phyloP scores from a whole-genome alignment of 345 rosid genomes.

The Chamaenerion angustifolium region DNA sequence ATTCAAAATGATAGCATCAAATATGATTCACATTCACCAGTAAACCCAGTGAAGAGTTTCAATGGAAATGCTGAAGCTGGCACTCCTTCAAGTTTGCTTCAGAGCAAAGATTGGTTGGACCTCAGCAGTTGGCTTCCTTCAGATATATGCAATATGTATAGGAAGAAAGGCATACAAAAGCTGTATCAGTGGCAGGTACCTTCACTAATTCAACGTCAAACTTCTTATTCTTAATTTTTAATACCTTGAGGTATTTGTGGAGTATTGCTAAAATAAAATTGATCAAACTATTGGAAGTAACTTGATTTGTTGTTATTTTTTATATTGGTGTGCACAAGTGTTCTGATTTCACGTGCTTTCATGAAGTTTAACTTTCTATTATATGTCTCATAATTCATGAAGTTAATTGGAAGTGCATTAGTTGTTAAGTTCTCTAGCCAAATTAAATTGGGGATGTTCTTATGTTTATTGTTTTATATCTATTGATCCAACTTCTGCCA shows the following conservation, averaged over 20 bases:
- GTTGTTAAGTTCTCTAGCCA: too few species aligned
- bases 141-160: conserved; percentile 59
- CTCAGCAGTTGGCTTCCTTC: conserved; percentile 77
- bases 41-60: conserved; percentile 19
- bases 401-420: too few species aligned
- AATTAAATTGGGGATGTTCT: too few species aligned
- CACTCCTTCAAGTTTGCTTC: conserved; percentile 60
- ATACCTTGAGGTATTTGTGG: neutral
- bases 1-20: conserved; percentile 17
- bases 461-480: too few species aligned
- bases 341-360: too few species aligned
- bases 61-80: conserved; percentile 30
- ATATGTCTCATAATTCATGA: too few species aligned
- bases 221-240: neutral
- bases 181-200: conserved; percentile 93
- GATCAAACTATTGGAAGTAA: neutral
- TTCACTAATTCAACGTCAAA: neutral
- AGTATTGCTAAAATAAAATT: neutral
- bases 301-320: too few species aligned
- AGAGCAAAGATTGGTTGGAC: conserved; percentile 30
- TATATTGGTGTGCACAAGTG: too few species aligned
- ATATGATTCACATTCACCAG: conserved; percentile 22
- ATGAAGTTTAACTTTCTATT: too few species aligned
- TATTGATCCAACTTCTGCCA: too few species aligned
- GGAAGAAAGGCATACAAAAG: conserved; percentile 69